phyloP scores from a whole-genome alignment of 192 early-diverging fungal genomes.

The Glomus cerebriforme region DNA sequence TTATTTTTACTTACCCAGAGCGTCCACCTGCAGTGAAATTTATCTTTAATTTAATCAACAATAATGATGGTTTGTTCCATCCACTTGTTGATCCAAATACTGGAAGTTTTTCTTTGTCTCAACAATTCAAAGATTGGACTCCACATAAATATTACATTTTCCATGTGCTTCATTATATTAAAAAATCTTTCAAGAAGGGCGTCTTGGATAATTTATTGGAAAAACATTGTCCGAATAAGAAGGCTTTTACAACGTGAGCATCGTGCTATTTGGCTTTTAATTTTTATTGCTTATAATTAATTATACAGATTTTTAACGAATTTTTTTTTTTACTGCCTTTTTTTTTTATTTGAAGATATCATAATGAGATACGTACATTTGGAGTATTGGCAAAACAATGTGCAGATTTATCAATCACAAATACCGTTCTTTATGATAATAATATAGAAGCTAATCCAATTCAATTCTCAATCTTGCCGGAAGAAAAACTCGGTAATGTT shows the following conservation, averaged over 20 bases:
- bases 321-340: not conserved
- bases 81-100: slow-evolving; percentile 75
- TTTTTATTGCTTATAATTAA: too few species aligned
- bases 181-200: slow-evolving; percentile 80
- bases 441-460: slow-evolving; percentile 58
- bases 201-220: slow-evolving; percentile 67
- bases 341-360: slow-evolving; percentile 47
- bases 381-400: slow-evolving; percentile 71
- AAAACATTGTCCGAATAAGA: slow-evolving; percentile 61
- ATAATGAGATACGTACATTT: slow-evolving; percentile 61
- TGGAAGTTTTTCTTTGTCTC: slow-evolving; percentile 67
- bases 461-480: slow-evolving; percentile 56
- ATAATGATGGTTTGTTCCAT: slow-evolving; percentile 73
- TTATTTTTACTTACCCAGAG: slow-evolving; percentile 33
- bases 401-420: slow-evolving; percentile 71
- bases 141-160: slow-evolving; percentile 81
- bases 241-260: slow-evolving; percentile 61
- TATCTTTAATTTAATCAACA: slow-evolving; percentile 23
- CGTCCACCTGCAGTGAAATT: slow-evolving; percentile 71
- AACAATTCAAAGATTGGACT: slow-evolving; percentile 82
- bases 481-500: slow-evolving; percentile 56
- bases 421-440: slow-evolving; percentile 61
- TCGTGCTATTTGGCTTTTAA: not conserved
- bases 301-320: not conserved
- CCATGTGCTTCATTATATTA: slow-evolving; percentile 85